Evolutionary conservation across 1,284 basidiomycete species (phyloP).

Genomic region (Cryptococcus sp.): DNA sequence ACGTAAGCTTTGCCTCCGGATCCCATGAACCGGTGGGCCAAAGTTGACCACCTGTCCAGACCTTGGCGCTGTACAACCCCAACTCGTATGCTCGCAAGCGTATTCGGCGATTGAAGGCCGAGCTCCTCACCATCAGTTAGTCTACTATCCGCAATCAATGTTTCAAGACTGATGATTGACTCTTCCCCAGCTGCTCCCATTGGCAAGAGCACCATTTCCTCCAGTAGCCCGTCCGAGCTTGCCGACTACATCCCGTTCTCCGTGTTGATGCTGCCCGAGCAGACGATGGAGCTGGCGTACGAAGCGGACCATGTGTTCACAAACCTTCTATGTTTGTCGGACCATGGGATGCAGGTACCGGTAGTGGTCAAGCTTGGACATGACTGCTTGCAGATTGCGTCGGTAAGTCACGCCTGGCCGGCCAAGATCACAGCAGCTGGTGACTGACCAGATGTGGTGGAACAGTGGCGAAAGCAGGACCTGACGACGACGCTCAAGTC

Average conservation of each 20-base stretch:
- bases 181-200: slow-evolving; percentile 55
- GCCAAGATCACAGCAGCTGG: not conserved
- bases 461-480: slow-evolving; percentile 42
- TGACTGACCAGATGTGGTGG: slow-evolving; percentile 3
- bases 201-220: slow-evolving; percentile 58
- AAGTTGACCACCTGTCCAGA: slow-evolving; percentile 50
- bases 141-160: slow-evolving; percentile 9
- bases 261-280: slow-evolving; percentile 37
- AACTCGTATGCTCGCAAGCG: slow-evolving; percentile 71
- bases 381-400: slow-evolving; percentile 43
- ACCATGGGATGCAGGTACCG: slow-evolving; percentile 46
- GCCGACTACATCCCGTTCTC: slow-evolving; percentile 72
- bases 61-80: slow-evolving; percentile 71
- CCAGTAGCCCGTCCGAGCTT: slow-evolving; percentile 54
- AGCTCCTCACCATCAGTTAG: slow-evolving; percentile 71
- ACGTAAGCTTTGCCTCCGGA: slow-evolving; percentile 17
- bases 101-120: slow-evolving; percentile 55
- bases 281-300: slow-evolving; percentile 41
- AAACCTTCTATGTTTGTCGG: slow-evolving; percentile 36
- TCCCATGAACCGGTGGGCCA: slow-evolving; percentile 54
- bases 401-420: slow-evolving; percentile 23
- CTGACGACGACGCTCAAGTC: slow-evolving; percentile 34
- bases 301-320: slow-evolving; percentile 45
- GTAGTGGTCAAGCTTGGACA: slow-evolving; percentile 44
- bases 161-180: not conserved